These are phyloP conservation scores for Punica granatum DNA, from an alignment of 345 rosid genomes.

Conservation along the genomic window DNA sequence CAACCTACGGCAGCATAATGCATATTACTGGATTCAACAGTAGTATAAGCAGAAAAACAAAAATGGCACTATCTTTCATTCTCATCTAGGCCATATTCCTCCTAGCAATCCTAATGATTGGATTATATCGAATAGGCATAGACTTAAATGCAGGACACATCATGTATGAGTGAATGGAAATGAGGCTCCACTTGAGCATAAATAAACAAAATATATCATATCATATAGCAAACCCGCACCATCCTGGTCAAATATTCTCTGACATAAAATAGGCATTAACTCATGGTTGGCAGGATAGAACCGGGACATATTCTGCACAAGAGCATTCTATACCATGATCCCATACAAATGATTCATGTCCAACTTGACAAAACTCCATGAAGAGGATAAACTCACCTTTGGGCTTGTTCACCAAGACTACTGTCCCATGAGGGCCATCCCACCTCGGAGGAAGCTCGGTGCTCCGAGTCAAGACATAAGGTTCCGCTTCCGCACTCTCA, in stretches of 20 bases:
- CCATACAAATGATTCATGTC: neutral
- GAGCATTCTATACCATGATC: neutral
- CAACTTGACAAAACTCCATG: neutral
- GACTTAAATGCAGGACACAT: too few species aligned
- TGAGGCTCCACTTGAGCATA: too few species aligned
- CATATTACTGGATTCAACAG: too few species aligned
- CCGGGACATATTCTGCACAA: too few species aligned
- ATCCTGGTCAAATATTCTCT: too few species aligned
- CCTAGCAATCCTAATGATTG: neutral
- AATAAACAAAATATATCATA: too few species aligned
- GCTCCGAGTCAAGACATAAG: slow-evolving; percentile 59
- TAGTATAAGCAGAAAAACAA: neutral
- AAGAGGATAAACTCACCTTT: slow-evolving; percentile 45
- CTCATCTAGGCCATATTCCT: neutral
- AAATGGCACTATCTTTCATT: neutral
- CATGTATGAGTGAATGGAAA: too few species aligned
- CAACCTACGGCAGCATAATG: neutral
- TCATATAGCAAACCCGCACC: too few species aligned
- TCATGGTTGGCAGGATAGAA: too few species aligned
- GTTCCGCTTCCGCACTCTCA: slow-evolving; percentile 53
- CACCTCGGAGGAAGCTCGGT: slow-evolving; percentile 78
- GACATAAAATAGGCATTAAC: too few species aligned
- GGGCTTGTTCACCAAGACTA: slow-evolving; percentile 86
- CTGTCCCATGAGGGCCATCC: slow-evolving; percentile 81
- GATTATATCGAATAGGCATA: too few species aligned